Evolutionary conservation across 495 filamentous ascomycete species (phyloP).

Genomic region (Xylaria palmicola): DNA sequence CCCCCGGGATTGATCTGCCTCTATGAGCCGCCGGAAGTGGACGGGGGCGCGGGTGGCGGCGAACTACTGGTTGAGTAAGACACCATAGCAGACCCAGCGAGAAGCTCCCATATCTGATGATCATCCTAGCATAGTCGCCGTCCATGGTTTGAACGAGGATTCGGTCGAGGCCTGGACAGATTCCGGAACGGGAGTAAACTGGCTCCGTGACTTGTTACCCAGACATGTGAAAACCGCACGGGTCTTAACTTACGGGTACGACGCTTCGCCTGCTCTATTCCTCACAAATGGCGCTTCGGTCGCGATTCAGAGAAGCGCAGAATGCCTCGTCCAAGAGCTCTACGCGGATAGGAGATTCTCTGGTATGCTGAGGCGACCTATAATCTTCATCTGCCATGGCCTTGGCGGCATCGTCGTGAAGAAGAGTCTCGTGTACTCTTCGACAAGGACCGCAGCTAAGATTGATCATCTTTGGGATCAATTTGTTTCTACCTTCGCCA

Average conservation of each 20-base stretch:
- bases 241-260: slow-evolving; percentile 29
- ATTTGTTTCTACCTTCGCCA: slow-evolving; percentile 13
- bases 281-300: slow-evolving; percentile 7
- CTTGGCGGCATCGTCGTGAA: slow-evolving; percentile 26
- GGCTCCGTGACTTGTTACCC: slow-evolving; percentile 30
- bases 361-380: slow-evolving; percentile 14
- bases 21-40: neutral
- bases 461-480: slow-evolving; percentile 14
- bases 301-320: slow-evolving; percentile 13
- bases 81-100: neutral
- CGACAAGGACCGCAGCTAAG: slow-evolving; percentile 2
- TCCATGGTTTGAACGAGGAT: slow-evolving; percentile 32
- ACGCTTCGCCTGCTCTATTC: slow-evolving; percentile 22
- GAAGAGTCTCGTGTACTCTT: slow-evolving; percentile 18
- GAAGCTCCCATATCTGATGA: neutral
- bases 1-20: neutral
- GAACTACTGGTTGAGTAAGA: slow-evolving; percentile 4
- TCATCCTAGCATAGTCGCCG: slow-evolving; percentile 27
- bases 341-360: slow-evolving; percentile 2
- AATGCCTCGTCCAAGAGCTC: slow-evolving; percentile 4
- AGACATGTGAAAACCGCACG: slow-evolving; percentile 17
- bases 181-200: slow-evolving; percentile 16
- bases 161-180: slow-evolving; percentile 27
- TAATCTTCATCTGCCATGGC: slow-evolving; percentile 29
- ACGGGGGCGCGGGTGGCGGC: neutral